Base-by-base conservation (phyloP, 768 basidiomycete species). In the Flagelloscypha sp. region DNA sequence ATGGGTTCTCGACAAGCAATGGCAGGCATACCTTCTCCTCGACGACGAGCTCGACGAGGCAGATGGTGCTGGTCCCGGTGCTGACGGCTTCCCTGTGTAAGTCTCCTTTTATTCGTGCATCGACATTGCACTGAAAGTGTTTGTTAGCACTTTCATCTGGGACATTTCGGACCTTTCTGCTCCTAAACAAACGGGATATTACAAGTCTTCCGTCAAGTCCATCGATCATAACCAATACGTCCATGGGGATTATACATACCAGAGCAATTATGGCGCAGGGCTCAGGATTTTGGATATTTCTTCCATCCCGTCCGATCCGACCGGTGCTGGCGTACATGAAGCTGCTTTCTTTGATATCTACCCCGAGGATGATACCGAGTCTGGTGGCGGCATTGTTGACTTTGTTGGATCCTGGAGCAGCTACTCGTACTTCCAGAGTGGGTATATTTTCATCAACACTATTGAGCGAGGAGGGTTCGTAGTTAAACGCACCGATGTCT, bases 71-170 rank as follows among this genome's bases (percentile, higher is more conserved):
- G 46, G 45, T 43, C 12, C n/a, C 22, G 16, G 22, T 12, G 25
- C n/a, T n/a, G 7, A 6, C 24, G 1, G n/a, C 7, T 12, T 22
- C 12, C 27, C 35, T 36, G 12, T 29, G 8, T 28, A 20, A 6
- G 8, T 7, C 6, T 12, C 18, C 22, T 9, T 1, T 6, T 16
- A 31, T 10, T 20, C 16, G 12, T 22, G 7, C 24, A 22, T 7
- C 3, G 28, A n/a, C n/a, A n/a, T n/a, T n/a, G n/a, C n/a, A n/a
- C n/a, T n/a, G n/a, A n/a, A n/a, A n/a, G n/a, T n/a, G n/a, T n/a
- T n/a, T n/a, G n/a, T n/a, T n/a, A n/a, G n/a, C 30, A 53, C 56
- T 4, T 55, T 53, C 41, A 54, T 58, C 35, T 58, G 56, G 56
- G 50, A 58, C 35, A 51, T 58, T 41, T 40, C 41, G 19, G 30